These are phyloP conservation scores for Blastocystis sp. DNA, from an alignment of 352 stramenopile species.

Conservation along the genomic window DNA sequence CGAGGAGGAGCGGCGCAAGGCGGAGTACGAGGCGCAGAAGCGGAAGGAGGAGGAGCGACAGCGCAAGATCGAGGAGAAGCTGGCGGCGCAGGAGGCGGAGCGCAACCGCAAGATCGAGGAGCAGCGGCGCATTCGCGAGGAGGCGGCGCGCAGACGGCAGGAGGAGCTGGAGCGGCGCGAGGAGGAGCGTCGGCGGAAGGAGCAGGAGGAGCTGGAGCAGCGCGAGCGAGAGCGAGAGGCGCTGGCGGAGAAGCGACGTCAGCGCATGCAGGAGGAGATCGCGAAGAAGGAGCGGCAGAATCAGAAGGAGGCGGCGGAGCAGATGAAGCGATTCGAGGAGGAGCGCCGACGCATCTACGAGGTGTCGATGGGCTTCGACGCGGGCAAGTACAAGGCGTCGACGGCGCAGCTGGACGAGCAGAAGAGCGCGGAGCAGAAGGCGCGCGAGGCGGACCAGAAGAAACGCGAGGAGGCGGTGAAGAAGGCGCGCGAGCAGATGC, in stretches of 20 bases:
- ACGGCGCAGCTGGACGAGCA: not conserved
- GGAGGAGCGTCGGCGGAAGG: conserved; percentile 25
- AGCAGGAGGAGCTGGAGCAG: conserved; percentile 21
- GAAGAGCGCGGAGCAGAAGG: not conserved
- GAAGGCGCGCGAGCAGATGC: conserved; percentile 2
- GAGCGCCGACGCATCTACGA: conserved; percentile 25
- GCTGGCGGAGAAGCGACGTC: conserved; percentile 1
- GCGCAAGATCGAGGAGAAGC: conserved; percentile 14
- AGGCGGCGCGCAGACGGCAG: not conserved
- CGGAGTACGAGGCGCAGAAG: conserved; percentile 27
- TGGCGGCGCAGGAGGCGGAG: conserved; percentile 30
- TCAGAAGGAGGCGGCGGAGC: conserved; percentile 18
- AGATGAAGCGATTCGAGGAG: conserved; percentile 33
- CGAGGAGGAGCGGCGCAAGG: conserved; percentile 10
- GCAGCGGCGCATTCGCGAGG: conserved; percentile 12
- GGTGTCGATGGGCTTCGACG: conserved; percentile 1
- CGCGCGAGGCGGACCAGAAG: not conserved
- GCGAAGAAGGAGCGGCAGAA: conserved; percentile 9
- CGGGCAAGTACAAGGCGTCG: not conserved
- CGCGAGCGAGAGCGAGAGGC: conserved; percentile 4
- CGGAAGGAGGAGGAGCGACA: conserved; percentile 36
- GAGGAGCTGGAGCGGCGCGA: conserved; percentile 26
- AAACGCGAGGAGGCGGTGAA: conserved; percentile 22
- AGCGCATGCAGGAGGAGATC: conserved; percentile 21
- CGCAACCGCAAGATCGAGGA: conserved; percentile 13